Evolutionary conservation across 345 rosid genomes (phyloP).

Genomic region (Clausena lansium): DNA sequence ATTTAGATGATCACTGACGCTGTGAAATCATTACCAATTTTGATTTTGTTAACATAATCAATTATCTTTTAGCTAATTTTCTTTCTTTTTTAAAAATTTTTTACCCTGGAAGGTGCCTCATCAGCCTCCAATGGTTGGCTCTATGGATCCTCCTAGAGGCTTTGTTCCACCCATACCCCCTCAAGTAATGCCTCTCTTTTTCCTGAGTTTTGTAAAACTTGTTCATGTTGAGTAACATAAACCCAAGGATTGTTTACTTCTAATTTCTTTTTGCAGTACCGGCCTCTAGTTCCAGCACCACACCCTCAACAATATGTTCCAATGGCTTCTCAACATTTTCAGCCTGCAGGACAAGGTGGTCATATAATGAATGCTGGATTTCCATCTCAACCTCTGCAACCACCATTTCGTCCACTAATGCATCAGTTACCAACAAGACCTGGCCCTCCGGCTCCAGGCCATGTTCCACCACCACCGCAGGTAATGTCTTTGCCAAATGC

Average conservation of each 20-base stretch:
- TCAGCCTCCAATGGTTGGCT: slow-evolving; percentile 39
- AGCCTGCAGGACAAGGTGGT: slow-evolving; percentile 53
- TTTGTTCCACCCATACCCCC: slow-evolving; percentile 44
- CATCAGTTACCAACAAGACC: slow-evolving; percentile 68
- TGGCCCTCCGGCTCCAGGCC: slow-evolving; percentile 43
- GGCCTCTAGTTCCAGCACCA: slow-evolving; percentile 54
- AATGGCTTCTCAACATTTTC: slow-evolving; percentile 73
- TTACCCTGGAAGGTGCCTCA: slow-evolving; percentile 37
- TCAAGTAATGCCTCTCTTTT: background rate
- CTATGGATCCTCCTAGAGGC: slow-evolving; percentile 64
- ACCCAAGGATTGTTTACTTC: background rate
- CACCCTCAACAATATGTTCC: slow-evolving; percentile 66
- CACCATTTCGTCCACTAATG: slow-evolving; percentile 58
- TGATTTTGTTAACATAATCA: slow-evolving; percentile 1
- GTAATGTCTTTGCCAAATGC: slow-evolving; percentile 47
- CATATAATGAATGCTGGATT: slow-evolving; percentile 59
- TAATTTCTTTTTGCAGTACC: slow-evolving; percentile 53
- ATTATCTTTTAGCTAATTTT: slow-evolving; percentile 20
- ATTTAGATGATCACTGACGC: background rate
- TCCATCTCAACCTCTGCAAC: slow-evolving; percentile 64
- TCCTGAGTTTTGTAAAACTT: background rate
- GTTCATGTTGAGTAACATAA: background rate
- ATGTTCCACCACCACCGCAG: slow-evolving; percentile 50
- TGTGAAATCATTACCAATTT: background rate
- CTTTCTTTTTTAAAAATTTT: background rate